Conservation (phyloP, 148 eudicot species). For the Arbutus unedo region DNA sequence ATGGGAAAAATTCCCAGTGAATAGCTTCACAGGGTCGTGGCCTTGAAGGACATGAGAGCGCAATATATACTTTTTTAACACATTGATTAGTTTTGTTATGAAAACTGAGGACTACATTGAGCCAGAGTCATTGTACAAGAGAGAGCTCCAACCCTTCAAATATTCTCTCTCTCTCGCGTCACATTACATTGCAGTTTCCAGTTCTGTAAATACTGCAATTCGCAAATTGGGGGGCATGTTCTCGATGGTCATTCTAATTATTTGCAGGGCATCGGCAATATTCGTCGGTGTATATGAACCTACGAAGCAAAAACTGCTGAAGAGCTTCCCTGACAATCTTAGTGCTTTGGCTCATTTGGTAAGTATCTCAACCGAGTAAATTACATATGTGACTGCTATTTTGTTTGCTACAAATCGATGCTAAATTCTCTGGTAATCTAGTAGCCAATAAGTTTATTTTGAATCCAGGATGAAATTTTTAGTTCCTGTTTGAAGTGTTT, state of each 20-base stretch:
- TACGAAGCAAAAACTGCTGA: constrained; percentile 59
- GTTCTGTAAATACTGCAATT: background rate
- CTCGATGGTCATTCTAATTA: constrained; percentile 9
- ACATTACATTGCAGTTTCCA: constrained; percentile 5
- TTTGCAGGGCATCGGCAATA: constrained; percentile 80
- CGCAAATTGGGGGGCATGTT: background rate
- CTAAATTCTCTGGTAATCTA: background rate
- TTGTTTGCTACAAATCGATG: background rate
- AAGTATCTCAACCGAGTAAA: constrained; percentile 22
- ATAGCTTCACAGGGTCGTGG: background rate
- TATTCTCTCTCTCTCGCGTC: background rate
- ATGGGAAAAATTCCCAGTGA: background rate
- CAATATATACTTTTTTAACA: background rate
- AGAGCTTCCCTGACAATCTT: constrained; percentile 60
- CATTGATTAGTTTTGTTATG: background rate
- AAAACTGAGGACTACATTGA: background rate
- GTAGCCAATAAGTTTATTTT: background rate
- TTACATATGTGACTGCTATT: background rate
- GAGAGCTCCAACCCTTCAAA: background rate
- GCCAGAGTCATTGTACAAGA: background rate
- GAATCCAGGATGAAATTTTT: background rate
- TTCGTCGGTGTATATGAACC: constrained; percentile 90
- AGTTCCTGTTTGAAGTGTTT: background rate
- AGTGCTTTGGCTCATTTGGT: constrained; percentile 88
- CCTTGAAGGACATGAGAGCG: background rate